phyloP scores from a whole-genome alignment of 768 basidiomycete genomes.

The Lyophyllum semitale region DNA sequence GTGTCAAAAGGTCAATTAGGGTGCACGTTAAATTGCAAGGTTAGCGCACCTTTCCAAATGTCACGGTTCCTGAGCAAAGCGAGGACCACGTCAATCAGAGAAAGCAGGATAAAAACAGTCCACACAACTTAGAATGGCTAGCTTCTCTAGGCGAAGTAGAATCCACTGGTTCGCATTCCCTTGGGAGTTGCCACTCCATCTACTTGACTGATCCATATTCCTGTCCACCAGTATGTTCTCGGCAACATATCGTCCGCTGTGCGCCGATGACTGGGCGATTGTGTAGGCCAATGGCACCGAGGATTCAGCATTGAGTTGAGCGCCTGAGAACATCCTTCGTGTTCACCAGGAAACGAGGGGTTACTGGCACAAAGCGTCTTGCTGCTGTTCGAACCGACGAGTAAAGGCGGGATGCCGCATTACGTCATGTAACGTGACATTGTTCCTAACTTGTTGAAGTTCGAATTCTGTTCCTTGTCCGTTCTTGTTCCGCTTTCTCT shows the following conservation, averaged over 20 bases:
- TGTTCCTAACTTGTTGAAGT: too few relatives aligned
- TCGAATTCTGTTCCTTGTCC: not conserved
- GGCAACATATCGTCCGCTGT: slow-evolving; percentile 68
- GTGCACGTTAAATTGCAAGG: not conserved
- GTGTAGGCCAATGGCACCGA: slow-evolving; percentile 44
- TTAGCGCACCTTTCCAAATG: slow-evolving; percentile 73
- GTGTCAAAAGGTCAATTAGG: slow-evolving; percentile 1
- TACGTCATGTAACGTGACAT: not conserved
- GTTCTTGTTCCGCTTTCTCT: not conserved
- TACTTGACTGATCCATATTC: slow-evolving; percentile 63
- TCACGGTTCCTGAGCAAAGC: slow-evolving; percentile 56
- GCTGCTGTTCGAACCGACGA: not conserved
- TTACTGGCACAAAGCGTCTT: not conserved
- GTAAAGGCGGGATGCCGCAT: not conserved
- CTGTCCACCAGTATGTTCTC: slow-evolving; percentile 70
- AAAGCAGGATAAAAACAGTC: not conserved
- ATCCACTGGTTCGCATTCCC: slow-evolving; percentile 71
- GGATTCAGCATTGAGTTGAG: slow-evolving; percentile 4
- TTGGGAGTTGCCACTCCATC: slow-evolving; percentile 76
- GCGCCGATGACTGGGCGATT: slow-evolving; percentile 65
- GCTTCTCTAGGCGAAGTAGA: slow-evolving; percentile 58
- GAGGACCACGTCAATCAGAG: slow-evolving; percentile 3
- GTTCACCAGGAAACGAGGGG: not conserved
- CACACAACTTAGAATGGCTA: slow-evolving; percentile 68
- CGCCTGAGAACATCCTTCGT: slow-evolving; percentile 9